Base-by-base conservation (phyloP, 805 yeast species). In the Sugiyamaella lignohabitans region DNA sequence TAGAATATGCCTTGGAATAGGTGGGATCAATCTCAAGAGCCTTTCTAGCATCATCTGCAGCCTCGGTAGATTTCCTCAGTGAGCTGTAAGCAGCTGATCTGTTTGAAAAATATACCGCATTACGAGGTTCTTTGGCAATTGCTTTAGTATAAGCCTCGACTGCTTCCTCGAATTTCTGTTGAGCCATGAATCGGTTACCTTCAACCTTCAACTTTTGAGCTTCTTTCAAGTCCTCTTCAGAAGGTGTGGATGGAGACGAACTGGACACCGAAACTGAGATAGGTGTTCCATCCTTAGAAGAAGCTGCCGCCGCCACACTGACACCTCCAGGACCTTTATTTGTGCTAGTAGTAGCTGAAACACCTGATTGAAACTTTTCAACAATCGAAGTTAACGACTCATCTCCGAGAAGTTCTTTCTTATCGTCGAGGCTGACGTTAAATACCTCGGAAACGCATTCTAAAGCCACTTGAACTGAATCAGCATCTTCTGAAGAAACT, bases 1-100 rank as follows among this genome's bases (percentile, higher is more conserved):
- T 82, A 4, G 96, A 86, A 74, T 88, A 93, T 8, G 95, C 96
- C 71, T 91, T 89, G 27, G 96, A 80, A 59, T 87, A 93, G 4
- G 70, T 59, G 45, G 96, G 84, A 61, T 91, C 88, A 44, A 81
- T 70, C 51, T 77, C 75, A 48, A 87, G 80, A 37, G 98, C 96
- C 46, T 72, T 71, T 59, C 84, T 75, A 23, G 98, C 96, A 64
- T 93, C 98, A 39, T 71, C 71, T 36, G 84, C 76, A 2, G 98
- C 98, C 52, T 75, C 70, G 14, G 78, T 83, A 61, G 85, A 89
- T 51, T 87, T 71, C 53, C 79, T 75, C 24, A 76, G 59, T 4
- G 96, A 86, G 8, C 95, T 84, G 67, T 85, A 80, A 2, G 98
- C 98, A 38, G 98, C 98, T 11, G 98, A 98, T 62, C 98, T 80